Evolutionary conservation across 2,329 filamentous ascomycete species (phyloP).

Genomic region (Penicillium digitatum): DNA sequence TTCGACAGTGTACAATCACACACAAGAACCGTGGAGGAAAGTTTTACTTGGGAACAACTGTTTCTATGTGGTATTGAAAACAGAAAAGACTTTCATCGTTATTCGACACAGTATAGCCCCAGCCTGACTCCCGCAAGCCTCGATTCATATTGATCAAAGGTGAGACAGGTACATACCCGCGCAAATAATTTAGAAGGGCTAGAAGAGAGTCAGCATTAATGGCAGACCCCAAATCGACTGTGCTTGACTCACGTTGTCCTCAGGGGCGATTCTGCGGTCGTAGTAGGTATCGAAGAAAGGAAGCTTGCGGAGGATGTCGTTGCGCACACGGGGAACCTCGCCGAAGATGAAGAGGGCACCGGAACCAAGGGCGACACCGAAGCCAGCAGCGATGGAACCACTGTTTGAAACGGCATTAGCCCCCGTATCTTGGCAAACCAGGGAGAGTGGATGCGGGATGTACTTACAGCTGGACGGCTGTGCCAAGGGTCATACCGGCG

Average conservation of each 20-base stretch:
- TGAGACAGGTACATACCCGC: constrained; percentile 11
- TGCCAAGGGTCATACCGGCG: constrained; percentile 48
- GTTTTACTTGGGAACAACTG: constrained; percentile 13
- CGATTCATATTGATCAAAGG: constrained; percentile 8
- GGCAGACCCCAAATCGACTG: not conserved
- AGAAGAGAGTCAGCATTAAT: constrained; percentile 19
- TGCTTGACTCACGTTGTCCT: constrained; percentile 54
- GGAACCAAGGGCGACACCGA: constrained; percentile 56
- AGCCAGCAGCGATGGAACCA: constrained; percentile 49
- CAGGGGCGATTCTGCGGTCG: constrained; percentile 55
- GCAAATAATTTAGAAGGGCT: constrained; percentile 38
- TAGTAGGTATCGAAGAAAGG: constrained; percentile 57
- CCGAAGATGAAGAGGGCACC: constrained; percentile 63
- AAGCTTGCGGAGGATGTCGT: constrained; percentile 59
- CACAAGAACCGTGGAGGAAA: not conserved
- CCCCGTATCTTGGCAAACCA: constrained; percentile 1
- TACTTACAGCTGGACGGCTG: constrained; percentile 47
- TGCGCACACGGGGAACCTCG: constrained; percentile 59
- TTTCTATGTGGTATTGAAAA: constrained; percentile 39
- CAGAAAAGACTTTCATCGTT: constrained; percentile 28
- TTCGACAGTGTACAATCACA: not conserved
- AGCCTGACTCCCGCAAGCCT: constrained; percentile 12
- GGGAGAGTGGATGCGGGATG: not conserved
- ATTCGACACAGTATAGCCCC: constrained; percentile 37
- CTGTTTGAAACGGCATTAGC: constrained; percentile 28